Percentiles rank a stretch among this genome's conserved stretches.
Evolutionary conservation across 1,284 basidiomycete species (phyloP).

Genomic region (Cryptococcus sp.): DNA sequence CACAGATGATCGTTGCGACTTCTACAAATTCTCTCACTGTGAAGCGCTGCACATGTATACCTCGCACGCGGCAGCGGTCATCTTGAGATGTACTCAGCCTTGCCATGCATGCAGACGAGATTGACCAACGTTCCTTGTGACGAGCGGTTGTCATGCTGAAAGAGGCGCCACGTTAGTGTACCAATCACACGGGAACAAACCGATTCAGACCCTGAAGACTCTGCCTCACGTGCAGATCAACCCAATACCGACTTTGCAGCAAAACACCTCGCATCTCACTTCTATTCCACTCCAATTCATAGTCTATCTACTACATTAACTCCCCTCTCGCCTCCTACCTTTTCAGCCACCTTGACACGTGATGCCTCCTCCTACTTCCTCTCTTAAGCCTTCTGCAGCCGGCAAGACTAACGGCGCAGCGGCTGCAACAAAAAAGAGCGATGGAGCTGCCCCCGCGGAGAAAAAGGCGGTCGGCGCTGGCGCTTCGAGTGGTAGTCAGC

Average conservation of each 20-base stretch:
- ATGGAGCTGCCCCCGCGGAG: slow-evolving; percentile 52
- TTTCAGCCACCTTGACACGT: slow-evolving; percentile 5
- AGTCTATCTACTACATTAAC: neutral
- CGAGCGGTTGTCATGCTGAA: too few species aligned
- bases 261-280: neutral
- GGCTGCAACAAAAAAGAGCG: slow-evolving; percentile 33
- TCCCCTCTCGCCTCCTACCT: neutral
- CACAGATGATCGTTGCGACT: neutral
- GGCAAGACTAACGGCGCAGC: slow-evolving; percentile 27
- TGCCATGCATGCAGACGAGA: too few species aligned
- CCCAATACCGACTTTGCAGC: too few species aligned
- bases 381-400: slow-evolving; percentile 42
- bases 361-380: slow-evolving; percentile 52
- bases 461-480: slow-evolving; percentile 52
- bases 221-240: too few species aligned
- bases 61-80: too few species aligned
- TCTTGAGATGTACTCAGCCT: too few species aligned
- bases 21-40: too few species aligned
- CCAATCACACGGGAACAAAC: too few species aligned
- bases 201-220: too few species aligned
- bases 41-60: too few species aligned
- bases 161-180: too few species aligned
- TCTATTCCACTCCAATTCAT: neutral
- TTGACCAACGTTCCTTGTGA: too few species aligned
- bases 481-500: slow-evolving; percentile 27